phyloP scores from a whole-genome alignment of 176 grass and related monocot species.

The Ampelocalamus luodianensis region DNA sequence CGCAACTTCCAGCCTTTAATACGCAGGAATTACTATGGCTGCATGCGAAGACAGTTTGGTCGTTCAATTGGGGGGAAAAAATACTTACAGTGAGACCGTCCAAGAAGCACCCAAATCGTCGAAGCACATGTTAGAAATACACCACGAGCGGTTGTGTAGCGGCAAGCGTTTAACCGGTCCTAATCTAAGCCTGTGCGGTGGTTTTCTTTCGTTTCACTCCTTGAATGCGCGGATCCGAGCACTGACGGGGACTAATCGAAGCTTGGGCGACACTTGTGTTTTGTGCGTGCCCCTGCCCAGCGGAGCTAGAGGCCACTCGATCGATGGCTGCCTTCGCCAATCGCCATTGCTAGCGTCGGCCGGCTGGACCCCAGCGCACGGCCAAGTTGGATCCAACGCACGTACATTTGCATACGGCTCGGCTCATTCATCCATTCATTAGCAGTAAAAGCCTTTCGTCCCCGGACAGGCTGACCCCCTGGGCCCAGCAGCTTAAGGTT shows the following conservation, averaged over 20 bases:
- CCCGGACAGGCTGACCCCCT: not conserved
- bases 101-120: slow-evolving; percentile 4
- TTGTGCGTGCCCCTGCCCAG: not conserved
- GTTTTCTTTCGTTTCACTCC: not conserved
- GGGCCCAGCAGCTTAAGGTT: not conserved
- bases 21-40: not conserved
- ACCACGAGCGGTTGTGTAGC: not conserved
- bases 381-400: slow-evolving; percentile 14
- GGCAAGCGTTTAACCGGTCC: not conserved
- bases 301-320: slow-evolving; percentile 10
- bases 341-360: not conserved
- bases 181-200: not conserved
- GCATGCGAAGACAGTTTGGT: not conserved
- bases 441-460: not conserved
- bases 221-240: slow-evolving; percentile 14
- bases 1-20: not conserved
- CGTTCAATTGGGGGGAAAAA: not conserved
- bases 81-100: not conserved
- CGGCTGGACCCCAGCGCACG: not conserved
- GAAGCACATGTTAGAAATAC: slow-evolving; percentile 19
- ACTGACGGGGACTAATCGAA: slow-evolving; percentile 33
- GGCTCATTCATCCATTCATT: not conserved
- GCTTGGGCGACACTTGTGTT: slow-evolving; percentile 3
- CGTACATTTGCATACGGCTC: not conserved
- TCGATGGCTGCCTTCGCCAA: not conserved